These are phyloP conservation scores for Hirschfeldia incana DNA, from an alignment of 345 rosid genomes.

Conservation along the genomic window DNA sequence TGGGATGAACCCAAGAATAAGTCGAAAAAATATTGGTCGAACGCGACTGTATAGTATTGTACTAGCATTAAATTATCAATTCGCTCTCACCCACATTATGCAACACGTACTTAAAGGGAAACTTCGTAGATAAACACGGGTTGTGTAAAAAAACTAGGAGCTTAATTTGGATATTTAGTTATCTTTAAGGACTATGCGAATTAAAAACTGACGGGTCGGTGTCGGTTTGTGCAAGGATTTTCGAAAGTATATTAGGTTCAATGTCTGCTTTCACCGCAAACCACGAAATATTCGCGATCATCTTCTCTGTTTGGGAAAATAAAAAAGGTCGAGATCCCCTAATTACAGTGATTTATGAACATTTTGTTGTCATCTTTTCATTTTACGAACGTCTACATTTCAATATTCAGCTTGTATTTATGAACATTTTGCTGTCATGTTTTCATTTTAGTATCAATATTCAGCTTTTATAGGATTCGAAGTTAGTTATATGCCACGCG, in stretches of 20 bases:
- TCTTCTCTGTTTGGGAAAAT: not conserved
- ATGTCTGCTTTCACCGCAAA: constrained; percentile 33
- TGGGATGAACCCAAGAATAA: too few species aligned
- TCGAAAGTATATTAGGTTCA: constrained; percentile 27
- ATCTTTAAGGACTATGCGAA: constrained; percentile 11
- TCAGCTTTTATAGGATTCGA: too few species aligned
- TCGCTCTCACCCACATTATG: constrained; percentile 2
- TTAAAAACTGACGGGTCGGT: constrained; percentile 22
- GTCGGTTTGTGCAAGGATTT: constrained; percentile 29
- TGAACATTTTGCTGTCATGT: too few species aligned
- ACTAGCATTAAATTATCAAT: not conserved
- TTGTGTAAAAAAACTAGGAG: constrained; percentile 1
- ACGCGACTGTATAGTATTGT: not conserved
- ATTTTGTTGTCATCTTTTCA: constrained; percentile 8
- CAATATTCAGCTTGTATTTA: not conserved
- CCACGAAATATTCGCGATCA: constrained; percentile 11
- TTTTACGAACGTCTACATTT: not conserved
- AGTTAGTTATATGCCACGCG: too few species aligned
- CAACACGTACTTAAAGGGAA: not conserved
- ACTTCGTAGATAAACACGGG: not conserved
- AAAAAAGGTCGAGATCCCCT: not conserved
- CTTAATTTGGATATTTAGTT: not conserved
- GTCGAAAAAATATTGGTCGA: too few species aligned
- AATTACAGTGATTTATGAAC: constrained; percentile 5
- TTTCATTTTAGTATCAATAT: too few species aligned